Conservation (phyloP, 768 basidiomycete species). For the Mycena haematopus region DNA sequence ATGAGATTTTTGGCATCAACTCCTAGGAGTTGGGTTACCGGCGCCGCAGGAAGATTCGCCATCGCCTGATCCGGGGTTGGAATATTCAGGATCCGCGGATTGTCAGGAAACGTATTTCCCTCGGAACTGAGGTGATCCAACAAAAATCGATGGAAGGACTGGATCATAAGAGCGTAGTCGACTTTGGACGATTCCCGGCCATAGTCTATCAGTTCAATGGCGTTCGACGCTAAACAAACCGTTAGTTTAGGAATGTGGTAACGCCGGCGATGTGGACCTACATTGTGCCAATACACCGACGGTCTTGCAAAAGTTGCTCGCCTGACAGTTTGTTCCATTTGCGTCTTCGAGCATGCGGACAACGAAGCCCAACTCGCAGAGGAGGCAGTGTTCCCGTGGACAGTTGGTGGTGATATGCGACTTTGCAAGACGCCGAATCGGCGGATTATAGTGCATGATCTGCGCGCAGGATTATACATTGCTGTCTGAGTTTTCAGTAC, state of each 20-base stretch:
- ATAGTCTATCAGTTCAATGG: slow-evolving; percentile 90
- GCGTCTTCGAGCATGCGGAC: slow-evolving; percentile 97
- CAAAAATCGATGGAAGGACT: slow-evolving; percentile 93
- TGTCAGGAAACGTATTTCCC: slow-evolving; percentile 67
- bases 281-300: slow-evolving; percentile 90
- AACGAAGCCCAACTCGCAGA: slow-evolving; percentile 95
- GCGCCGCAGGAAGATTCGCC: slow-evolving; percentile 54
- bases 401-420: slow-evolving; percentile 92
- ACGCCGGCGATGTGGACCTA: slow-evolving; percentile 37
- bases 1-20: slow-evolving; percentile 79
- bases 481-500: too few relatives aligned
- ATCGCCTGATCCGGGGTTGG: slow-evolving; percentile 28
- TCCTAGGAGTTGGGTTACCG: slow-evolving; percentile 86
- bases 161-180: slow-evolving; percentile 89
- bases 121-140: slow-evolving; percentile 84
- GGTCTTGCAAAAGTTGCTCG: slow-evolving; percentile 96
- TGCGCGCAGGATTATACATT: slow-evolving; percentile 64
- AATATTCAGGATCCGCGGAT: slow-evolving; percentile 55
- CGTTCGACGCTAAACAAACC: slow-evolving; percentile 60
- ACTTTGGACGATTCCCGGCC: slow-evolving; percentile 75
- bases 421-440: slow-evolving; percentile 84
- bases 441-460: slow-evolving; percentile 82
- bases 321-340: slow-evolving; percentile 91
- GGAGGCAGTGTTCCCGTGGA: slow-evolving; percentile 86
- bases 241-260: neutral